phyloP scores from a whole-genome alignment of 2,329 filamentous ascomycete species.

The Penicillium sp. region DNA sequence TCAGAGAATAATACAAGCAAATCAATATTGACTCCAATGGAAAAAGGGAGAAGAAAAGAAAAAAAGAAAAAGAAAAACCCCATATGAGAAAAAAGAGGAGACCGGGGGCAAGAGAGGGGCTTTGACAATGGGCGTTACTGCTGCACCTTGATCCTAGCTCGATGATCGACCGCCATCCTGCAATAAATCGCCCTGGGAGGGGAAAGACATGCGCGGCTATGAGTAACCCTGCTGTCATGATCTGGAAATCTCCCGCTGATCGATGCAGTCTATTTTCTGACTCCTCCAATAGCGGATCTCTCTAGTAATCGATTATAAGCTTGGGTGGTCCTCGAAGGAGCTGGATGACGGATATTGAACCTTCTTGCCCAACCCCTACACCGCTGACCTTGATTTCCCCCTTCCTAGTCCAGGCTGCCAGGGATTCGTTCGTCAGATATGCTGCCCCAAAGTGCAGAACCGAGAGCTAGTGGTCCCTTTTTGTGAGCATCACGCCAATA shows the following conservation, averaged over 20 bases:
- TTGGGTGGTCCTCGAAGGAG: slow-evolving; percentile 25
- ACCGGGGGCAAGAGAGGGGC: slow-evolving; percentile 11
- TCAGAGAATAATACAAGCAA: background rate
- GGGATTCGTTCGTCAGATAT: slow-evolving; percentile 28
- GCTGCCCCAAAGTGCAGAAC: slow-evolving; percentile 24
- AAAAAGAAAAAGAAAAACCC: background rate
- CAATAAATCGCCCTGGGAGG: slow-evolving; percentile 36
- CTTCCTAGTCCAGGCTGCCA: slow-evolving; percentile 4
- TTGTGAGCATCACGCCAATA: slow-evolving; percentile 22
- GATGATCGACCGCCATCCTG: slow-evolving; percentile 39
- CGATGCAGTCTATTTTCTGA: slow-evolving; percentile 38
- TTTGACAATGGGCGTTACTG: slow-evolving; percentile 22
- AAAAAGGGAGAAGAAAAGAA: background rate
- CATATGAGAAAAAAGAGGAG: background rate
- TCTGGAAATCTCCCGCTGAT: slow-evolving; percentile 36
- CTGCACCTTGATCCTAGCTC: slow-evolving; percentile 32
- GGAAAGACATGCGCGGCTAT: slow-evolving; percentile 36
- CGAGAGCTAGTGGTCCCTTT: slow-evolving; percentile 21
- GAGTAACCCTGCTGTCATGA: slow-evolving; percentile 39
- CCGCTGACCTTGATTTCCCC: slow-evolving; percentile 12
- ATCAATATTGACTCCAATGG: background rate
- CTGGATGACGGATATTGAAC: slow-evolving; percentile 28
- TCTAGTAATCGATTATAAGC: slow-evolving; percentile 36
- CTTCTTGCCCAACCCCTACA: slow-evolving; percentile 10
- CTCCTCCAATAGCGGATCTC: slow-evolving; percentile 37